Evolutionary conservation across 257 asterid genomes (phyloP).

Genomic region (Nicotiana benthamiana): DNA sequence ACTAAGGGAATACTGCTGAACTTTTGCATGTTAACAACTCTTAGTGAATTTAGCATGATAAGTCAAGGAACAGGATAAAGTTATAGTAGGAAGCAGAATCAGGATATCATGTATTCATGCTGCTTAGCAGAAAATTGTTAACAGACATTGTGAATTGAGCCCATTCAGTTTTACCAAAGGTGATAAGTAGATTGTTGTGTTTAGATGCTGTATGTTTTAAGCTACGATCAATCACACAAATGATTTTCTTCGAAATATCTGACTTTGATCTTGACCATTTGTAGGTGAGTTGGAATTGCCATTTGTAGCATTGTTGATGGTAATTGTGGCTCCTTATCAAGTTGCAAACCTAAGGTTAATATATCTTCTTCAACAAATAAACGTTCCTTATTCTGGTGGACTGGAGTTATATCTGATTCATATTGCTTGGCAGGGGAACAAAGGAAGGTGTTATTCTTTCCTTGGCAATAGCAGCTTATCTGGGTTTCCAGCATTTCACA

Average conservation of each 20-base stretch:
- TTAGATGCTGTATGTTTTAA: neutral
- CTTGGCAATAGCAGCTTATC: constrained; percentile 64
- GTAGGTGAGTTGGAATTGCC: constrained; percentile 86
- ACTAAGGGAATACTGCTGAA: neutral
- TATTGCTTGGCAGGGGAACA: constrained; percentile 56
- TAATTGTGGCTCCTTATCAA: constrained; percentile 68
- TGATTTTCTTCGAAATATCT: constrained; percentile 1
- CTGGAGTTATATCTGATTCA: constrained; percentile 12
- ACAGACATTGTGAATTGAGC: neutral
- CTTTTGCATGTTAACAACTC: neutral
- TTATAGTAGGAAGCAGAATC: neutral
- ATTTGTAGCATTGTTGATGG: constrained; percentile 51
- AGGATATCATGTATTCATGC: neutral
- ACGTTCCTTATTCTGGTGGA: neutral
- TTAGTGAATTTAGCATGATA: neutral
- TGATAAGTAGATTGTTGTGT: neutral
- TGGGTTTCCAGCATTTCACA: constrained; percentile 79
- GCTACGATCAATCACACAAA: neutral
- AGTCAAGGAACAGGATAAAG: neutral
- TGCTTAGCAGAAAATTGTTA: neutral
- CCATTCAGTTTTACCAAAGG: neutral
- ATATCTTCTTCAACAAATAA: constrained; percentile 1
- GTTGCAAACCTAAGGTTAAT: constrained; percentile 65
- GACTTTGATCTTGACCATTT: constrained; percentile 6
- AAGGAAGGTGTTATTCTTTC: constrained; percentile 74